phyloP scores from a whole-genome alignment of 2,329 filamentous ascomycete genomes.

The Xylariaceae sp. region DNA sequence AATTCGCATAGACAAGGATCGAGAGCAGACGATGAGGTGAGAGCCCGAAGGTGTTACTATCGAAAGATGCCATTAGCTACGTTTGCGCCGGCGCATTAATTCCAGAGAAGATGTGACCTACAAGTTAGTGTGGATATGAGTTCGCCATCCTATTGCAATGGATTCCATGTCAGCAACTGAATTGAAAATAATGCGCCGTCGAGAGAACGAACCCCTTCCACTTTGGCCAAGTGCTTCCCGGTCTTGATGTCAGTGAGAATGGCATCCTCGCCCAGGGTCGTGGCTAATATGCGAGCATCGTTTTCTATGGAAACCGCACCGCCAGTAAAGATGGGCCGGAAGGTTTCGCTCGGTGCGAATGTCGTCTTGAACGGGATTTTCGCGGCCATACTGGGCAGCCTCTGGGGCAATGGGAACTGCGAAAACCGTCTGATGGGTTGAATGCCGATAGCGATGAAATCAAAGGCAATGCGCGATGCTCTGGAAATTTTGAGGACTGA shows the following conservation, averaged over 20 bases:
- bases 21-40: conserved; percentile 85
- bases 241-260: conserved; percentile 79
- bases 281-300: conserved; percentile 75
- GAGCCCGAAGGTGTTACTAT: conserved; percentile 84
- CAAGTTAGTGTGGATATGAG: conserved; percentile 67
- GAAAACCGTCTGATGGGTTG: conserved; percentile 7
- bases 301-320: conserved; percentile 80
- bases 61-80: conserved; percentile 19
- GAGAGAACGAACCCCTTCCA: conserved; percentile 67
- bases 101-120: conserved; percentile 32
- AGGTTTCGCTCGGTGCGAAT: conserved; percentile 75
- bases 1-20: conserved; percentile 93
- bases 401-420: not conserved
- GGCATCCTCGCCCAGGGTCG: conserved; percentile 86
- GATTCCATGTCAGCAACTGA: conserved; percentile 4
- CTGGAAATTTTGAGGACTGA: conserved; percentile 24
- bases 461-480: conserved; percentile 19
- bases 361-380: conserved; percentile 73
- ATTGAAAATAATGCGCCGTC: not conserved
- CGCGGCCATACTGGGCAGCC: conserved; percentile 48
- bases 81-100: conserved; percentile 1
- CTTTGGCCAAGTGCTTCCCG: conserved; percentile 72
- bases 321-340: conserved; percentile 91
- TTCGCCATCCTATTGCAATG: conserved; percentile 63
- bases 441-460: not conserved